phyloP scores from a whole-genome alignment of 129 eudicot genomes.

The Artemisia argyi region DNA sequence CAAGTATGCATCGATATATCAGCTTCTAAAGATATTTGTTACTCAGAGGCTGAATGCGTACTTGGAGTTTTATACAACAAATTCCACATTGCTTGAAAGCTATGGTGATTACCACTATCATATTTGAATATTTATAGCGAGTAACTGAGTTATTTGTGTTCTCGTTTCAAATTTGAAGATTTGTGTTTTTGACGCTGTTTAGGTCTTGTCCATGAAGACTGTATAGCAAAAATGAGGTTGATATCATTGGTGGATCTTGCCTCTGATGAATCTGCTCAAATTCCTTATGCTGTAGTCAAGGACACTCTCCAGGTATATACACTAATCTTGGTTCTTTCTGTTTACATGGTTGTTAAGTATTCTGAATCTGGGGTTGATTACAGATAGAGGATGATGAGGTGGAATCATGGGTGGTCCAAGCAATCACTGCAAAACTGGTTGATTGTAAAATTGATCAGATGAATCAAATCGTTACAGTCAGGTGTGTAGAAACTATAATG shows the following conservation, averaged over 20 bases:
- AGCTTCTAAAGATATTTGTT: slow-evolving; percentile 68
- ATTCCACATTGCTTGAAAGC: slow-evolving; percentile 50
- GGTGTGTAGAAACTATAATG: slow-evolving; percentile 30
- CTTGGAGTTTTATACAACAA: slow-evolving; percentile 63
- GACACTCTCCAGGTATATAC: slow-evolving; percentile 56
- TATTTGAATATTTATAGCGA: not conserved
- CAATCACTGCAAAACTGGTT: slow-evolving; percentile 65
- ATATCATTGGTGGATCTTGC: slow-evolving; percentile 85
- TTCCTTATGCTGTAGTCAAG: slow-evolving; percentile 66
- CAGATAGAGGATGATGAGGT: slow-evolving; percentile 83
- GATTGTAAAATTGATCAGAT: slow-evolving; percentile 92
- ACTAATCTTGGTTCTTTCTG: not conserved
- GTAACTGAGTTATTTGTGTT: not conserved
- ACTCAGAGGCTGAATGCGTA: slow-evolving; percentile 68
- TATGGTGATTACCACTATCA: slow-evolving; percentile 45
- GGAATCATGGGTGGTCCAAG: slow-evolving; percentile 83
- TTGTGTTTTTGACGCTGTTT: slow-evolving; percentile 18
- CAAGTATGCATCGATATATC: slow-evolving; percentile 56
- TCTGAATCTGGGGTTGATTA: not conserved
- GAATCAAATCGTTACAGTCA: slow-evolving; percentile 68
- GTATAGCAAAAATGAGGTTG: slow-evolving; percentile 78
- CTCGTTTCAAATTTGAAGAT: not conserved
- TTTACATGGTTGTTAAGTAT: too few species aligned
- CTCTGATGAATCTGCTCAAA: slow-evolving; percentile 57
- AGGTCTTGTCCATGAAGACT: slow-evolving; percentile 93